Evolutionary conservation across 208 protist species (phyloP), one percentile per base, ranked within the genome.

Genomic region (Trypanosoma mega): DNA sequence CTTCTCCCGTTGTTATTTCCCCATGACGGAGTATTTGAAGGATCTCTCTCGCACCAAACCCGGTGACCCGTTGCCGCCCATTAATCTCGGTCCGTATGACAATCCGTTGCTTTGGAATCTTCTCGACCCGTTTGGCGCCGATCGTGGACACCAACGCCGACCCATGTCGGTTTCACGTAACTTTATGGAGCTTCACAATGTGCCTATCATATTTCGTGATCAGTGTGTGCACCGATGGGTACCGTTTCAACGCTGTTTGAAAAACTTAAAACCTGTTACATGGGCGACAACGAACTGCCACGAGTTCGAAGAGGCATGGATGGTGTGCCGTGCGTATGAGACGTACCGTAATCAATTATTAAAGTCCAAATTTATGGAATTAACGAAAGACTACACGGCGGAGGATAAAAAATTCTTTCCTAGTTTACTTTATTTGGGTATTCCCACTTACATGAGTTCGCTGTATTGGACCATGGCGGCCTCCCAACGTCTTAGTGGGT

Each of bases 321-420:
- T 92, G 78, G 61, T 95, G 50, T 95, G 89, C 70, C 81, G 86
- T 48, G 75, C 85, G 3, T 90, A 91, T 62, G 89, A 95, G 68
- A 84, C 72, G 29, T 95, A 95, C 59, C 79, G 89, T 39, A 81
- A 90, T 71, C 76, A 95, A 75, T 73, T 95, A 8, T 76, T 95
- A 54, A 95, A 95, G 74, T 75, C 60, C 60, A 92, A 93, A 64
- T 95, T 93, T 58, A 95, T 95, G 80, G 80, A 93, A 67, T 66
- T 93, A 54, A 95, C 85, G 26, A 89, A 92, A 74, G 83, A 95
- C 71, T 95, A 95, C 76, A 95, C 83, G 2, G 73, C 73, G 0
- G 85, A 95, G 61, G 85, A 95, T 67, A 92, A 93, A 68, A 92
- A 90, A 64, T 95, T 95, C 70, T 95, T 95, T 43, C 89, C 89